A percentile compares a stretch with the other conserved stretches of the same genome.
Evolutionary conservation across 139 green algal species (phyloP).

Genomic region (Chlorella vulgaris): DNA sequence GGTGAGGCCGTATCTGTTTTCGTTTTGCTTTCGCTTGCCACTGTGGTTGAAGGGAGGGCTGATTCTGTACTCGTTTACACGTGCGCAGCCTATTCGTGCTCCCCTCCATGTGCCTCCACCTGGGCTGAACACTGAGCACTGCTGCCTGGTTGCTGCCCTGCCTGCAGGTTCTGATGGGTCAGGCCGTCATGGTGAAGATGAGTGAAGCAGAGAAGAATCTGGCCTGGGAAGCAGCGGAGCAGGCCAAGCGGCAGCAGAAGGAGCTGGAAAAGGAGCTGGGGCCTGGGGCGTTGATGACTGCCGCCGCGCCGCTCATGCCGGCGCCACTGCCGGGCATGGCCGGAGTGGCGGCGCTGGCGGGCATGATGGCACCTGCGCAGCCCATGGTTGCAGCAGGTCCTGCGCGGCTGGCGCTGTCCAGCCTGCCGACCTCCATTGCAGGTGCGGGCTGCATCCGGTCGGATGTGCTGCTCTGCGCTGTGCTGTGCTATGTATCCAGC

Average conservation of each 20-base stretch:
- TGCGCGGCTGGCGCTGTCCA: conserved; percentile 51
- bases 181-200: conserved; percentile 93
- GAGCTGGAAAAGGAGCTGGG: conserved; percentile 23
- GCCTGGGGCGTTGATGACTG: neutral
- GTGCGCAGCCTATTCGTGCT: no score
- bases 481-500: no score
- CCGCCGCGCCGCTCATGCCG: neutral
- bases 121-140: neutral
- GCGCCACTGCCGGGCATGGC: neutral
- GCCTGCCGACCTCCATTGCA: conserved; percentile 52
- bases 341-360: neutral
- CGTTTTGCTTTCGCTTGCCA: no score
- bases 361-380: neutral
- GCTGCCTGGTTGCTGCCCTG: neutral
- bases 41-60: no score
- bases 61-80: no score
- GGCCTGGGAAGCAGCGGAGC: conserved; percentile 86
- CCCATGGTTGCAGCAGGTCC: conserved; percentile 20
- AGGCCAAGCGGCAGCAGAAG: conserved; percentile 45
- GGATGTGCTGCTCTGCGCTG: no score
- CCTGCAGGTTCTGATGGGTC: conserved; percentile 71
- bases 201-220: conserved; percentile 97
- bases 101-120: neutral
- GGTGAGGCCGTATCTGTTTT: conserved; percentile 11
- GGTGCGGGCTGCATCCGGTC: neutral